A percentile compares a stretch with the other conserved stretches of the same genome.
Evolutionary conservation across 1,284 basidiomycete species (phyloP).

Genomic region (Ustilago vetiveriae): DNA sequence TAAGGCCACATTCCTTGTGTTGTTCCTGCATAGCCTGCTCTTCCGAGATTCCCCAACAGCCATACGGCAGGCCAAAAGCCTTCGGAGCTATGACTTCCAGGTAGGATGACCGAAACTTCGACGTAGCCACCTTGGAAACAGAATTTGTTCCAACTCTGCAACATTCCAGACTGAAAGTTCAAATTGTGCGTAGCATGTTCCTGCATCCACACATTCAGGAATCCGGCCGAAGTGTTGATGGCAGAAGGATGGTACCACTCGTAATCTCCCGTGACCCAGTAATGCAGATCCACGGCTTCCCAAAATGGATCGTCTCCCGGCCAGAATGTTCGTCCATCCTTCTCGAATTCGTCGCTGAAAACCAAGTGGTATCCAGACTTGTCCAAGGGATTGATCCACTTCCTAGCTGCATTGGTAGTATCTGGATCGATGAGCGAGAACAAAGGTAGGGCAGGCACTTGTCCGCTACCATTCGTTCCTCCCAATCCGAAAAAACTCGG

Average conservation of each 20-base stretch:
- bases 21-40: constrained; percentile 61
- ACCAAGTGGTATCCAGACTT: constrained; percentile 71
- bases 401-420: constrained; percentile 17
- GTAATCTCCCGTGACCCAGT: constrained; percentile 49
- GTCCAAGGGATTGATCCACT: constrained; percentile 25
- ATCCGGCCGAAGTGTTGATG: constrained; percentile 50
- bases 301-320: constrained; percentile 63
- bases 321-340: constrained; percentile 73
- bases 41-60: constrained; percentile 55
- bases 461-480: constrained; percentile 69
- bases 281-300: constrained; percentile 56
- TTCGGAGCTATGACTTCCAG: constrained; percentile 47
- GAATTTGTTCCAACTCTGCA: constrained; percentile 64
- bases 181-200: constrained; percentile 50
- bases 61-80: constrained; percentile 70
- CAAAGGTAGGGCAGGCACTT: constrained; percentile 26
- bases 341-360: constrained; percentile 77
- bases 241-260: constrained; percentile 65
- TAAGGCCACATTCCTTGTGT: constrained; percentile 66
- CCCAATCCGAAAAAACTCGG: constrained; percentile 72
- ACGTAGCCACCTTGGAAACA: constrained; percentile 64
- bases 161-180: constrained; percentile 59
- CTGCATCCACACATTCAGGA: constrained; percentile 47
- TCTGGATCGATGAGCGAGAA: constrained; percentile 53
- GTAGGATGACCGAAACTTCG: constrained; percentile 38